These are phyloP conservation scores for Alternaria panax DNA, from an alignment of 2,329 filamentous ascomycete genomes.

Conservation along the genomic window DNA sequence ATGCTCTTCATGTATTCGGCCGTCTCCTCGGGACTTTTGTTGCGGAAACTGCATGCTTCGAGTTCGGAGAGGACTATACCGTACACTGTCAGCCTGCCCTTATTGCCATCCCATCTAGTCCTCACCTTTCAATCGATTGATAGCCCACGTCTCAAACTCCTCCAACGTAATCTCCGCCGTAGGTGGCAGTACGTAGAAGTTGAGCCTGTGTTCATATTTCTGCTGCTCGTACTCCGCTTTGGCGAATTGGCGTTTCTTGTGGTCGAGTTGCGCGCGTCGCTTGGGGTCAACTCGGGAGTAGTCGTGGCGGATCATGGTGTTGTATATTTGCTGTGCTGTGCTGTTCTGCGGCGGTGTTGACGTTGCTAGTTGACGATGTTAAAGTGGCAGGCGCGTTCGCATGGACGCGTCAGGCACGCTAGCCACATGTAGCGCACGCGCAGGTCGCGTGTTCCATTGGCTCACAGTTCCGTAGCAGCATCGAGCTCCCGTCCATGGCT, in stretches of 20 bases:
- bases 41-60: constrained; percentile 94
- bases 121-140: constrained; percentile 80
- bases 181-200: constrained; percentile 87
- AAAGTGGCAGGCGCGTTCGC: constrained; percentile 33
- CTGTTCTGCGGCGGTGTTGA: constrained; percentile 11
- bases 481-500: too few relatives aligned
- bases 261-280: constrained; percentile 76
- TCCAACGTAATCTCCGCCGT: constrained; percentile 95
- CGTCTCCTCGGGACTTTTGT: constrained; percentile 84
- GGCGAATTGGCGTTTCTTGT: constrained; percentile 88
- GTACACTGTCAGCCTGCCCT: constrained; percentile 10
- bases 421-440: constrained; percentile 14
- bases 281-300: constrained; percentile 66
- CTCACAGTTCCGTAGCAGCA: too few relatives aligned
- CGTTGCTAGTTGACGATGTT: constrained; percentile 12
- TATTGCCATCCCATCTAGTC: fast-evolving
- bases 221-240: constrained; percentile 77
- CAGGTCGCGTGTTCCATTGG: constrained; percentile 3
- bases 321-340: constrained; percentile 6
- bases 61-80: constrained; percentile 79
- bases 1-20: constrained; percentile 82
- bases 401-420: constrained; percentile 26
- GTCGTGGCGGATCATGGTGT: constrained; percentile 49
- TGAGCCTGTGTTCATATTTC: constrained; percentile 84
- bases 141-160: constrained; percentile 98